Evolutionary conservation across 2,329 filamentous ascomycete genomes (phyloP).

Genomic region (Fusarium sp.): DNA sequence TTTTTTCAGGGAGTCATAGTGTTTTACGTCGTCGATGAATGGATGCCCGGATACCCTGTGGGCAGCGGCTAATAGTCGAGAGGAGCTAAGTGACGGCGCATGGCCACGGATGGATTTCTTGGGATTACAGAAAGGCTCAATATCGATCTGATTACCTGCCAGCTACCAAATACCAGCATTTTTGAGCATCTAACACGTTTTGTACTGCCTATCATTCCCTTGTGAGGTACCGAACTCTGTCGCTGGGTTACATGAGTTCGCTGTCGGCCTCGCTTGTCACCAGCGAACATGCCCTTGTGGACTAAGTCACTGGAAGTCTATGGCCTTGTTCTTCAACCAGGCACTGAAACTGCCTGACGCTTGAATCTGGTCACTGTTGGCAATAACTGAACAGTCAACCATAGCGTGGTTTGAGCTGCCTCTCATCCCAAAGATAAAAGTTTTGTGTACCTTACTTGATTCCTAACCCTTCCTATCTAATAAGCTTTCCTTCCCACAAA

Average conservation of each 20-base stretch:
- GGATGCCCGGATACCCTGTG: conserved; percentile 41
- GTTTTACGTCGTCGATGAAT: conserved; percentile 42
- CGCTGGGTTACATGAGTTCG: neutral
- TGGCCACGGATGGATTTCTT: conserved; percentile 26
- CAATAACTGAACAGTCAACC: neutral
- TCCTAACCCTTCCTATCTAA: neutral
- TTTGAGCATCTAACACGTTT: neutral
- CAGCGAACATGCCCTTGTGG: neutral
- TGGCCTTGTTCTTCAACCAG: neutral
- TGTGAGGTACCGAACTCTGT: neutral
- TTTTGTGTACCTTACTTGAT: too few relatives aligned
- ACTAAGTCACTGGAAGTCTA: neutral
- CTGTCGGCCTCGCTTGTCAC: neutral
- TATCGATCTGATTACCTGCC: conserved; percentile 32
- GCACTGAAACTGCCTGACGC: neutral
- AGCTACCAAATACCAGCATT: conserved; percentile 19
- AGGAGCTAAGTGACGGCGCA: conserved; percentile 23
- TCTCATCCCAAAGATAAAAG: neutral
- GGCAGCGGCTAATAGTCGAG: conserved; percentile 42
- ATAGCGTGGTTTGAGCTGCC: neutral
- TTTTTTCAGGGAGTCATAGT: conserved; percentile 30
- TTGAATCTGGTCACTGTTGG: neutral
- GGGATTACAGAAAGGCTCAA: conserved; percentile 25
- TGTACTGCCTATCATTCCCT: neutral
- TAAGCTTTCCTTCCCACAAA: neutral